These are phyloP conservation scores for Lepidium africanum DNA, from an alignment of 345 rosid species.

Conservation along the genomic window DNA sequence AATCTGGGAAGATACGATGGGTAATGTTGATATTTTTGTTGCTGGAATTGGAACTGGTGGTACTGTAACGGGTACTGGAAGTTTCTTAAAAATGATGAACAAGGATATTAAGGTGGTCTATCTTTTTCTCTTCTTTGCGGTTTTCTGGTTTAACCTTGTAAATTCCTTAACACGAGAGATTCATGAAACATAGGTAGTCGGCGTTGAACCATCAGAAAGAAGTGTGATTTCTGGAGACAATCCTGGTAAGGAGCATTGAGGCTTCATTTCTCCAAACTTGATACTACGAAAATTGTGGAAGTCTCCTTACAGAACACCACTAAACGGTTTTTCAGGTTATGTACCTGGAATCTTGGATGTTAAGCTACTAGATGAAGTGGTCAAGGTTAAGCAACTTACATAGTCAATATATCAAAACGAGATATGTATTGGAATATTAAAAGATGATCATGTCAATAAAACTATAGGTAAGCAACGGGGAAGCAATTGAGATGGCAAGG, in stretches of 20 bases:
- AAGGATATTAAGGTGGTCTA: conserved; percentile 64
- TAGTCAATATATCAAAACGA: background rate
- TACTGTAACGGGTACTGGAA: conserved; percentile 77
- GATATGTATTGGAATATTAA: background rate
- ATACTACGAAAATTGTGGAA: background rate
- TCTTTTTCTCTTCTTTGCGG: background rate
- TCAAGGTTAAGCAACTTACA: conserved; percentile 41
- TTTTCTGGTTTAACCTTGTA: background rate
- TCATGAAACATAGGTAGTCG: conserved; percentile 51
- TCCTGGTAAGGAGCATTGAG: conserved; percentile 41
- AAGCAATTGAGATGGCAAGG: conserved; percentile 90
- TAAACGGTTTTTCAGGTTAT: conserved; percentile 49
- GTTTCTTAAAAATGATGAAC: conserved; percentile 79
- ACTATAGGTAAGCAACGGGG: conserved; percentile 63
- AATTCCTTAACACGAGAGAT: background rate
- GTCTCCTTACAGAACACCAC: background rate
- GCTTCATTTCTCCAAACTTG: conserved; percentile 2
- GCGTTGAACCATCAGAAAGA: conserved; percentile 96
- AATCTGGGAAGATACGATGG: conserved; percentile 83
- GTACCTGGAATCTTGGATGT: conserved; percentile 72
- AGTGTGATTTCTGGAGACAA: conserved; percentile 83
- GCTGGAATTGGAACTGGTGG: conserved; percentile 97
- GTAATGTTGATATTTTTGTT: conserved; percentile 58
- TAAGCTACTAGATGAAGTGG: conserved; percentile 80
- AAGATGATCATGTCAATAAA: background rate